These are phyloP conservation scores for Glebionis coronaria DNA, from an alignment of 129 eudicot genomes.

Conservation along the genomic window DNA sequence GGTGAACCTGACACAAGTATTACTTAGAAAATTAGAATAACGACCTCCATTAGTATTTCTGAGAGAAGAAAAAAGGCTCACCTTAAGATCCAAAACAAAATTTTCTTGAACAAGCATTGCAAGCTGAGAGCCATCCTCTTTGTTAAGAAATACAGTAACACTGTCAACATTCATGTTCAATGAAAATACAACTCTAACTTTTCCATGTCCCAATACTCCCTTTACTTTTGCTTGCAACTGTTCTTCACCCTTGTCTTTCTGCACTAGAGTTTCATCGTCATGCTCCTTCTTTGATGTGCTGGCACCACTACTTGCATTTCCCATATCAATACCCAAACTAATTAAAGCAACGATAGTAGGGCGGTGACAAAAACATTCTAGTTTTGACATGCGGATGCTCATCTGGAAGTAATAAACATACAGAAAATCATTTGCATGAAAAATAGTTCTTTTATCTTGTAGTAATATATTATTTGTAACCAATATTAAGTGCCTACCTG, in stretches of 20 bases:
- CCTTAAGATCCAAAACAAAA: constrained; percentile 85
- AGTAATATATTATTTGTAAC: neutral
- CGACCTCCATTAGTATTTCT: neutral
- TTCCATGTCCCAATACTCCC: constrained; percentile 87
- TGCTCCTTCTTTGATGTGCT: constrained; percentile 20
- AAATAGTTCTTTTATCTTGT: neutral
- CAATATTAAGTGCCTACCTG: constrained; percentile 46
- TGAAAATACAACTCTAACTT: constrained; percentile 70
- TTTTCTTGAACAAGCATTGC: constrained; percentile 95
- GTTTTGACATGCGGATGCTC: constrained; percentile 81
- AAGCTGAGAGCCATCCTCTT: constrained; percentile 88
- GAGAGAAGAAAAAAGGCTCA: constrained; percentile 15
- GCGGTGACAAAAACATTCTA: constrained; percentile 83
- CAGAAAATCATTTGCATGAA: constrained; percentile 21
- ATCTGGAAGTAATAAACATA: constrained; percentile 46
- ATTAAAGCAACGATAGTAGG: constrained; percentile 92
- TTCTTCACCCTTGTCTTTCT: constrained; percentile 55
- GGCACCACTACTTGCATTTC: constrained; percentile 42
- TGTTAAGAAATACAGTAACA: constrained; percentile 74
- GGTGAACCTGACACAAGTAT: constrained; percentile 62
- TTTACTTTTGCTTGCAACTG: constrained; percentile 54
- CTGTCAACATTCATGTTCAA: constrained; percentile 79
- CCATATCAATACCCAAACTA: constrained; percentile 71
- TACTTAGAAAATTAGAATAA: constrained; percentile 3
- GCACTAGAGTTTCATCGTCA: constrained; percentile 33